These are phyloP conservation scores for Tetrahymena thermophila DNA, from an alignment of 73 alveolate species.

Conservation along the genomic window DNA sequence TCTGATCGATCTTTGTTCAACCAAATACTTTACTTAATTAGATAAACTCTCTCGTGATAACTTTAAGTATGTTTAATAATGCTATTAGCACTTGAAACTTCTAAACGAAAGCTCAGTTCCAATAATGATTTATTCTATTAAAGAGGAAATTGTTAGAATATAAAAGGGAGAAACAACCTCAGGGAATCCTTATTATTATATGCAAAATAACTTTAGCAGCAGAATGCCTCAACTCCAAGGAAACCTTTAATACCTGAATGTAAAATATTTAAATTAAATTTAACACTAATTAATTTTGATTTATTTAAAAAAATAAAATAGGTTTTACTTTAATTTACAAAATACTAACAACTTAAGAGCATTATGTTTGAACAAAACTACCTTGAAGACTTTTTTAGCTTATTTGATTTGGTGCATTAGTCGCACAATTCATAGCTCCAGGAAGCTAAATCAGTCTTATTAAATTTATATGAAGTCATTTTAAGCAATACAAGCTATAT, in stretches of 20 bases:
- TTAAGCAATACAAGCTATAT: not conserved
- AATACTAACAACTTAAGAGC: not conserved
- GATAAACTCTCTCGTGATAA: slow-evolving; percentile 61
- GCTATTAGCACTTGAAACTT: slow-evolving; percentile 43
- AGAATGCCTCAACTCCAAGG: not conserved
- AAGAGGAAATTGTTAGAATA: not conserved
- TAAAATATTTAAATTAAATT: not conserved
- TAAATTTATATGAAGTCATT: not conserved
- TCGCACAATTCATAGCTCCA: not conserved
- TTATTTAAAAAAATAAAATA: not conserved
- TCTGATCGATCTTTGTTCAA: slow-evolving; percentile 49
- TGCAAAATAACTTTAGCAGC: not conserved
- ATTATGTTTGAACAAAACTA: not conserved
- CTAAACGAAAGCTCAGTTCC: not conserved
- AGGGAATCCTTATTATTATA: not conserved
- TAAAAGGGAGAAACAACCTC: not conserved
- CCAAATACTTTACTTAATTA: slow-evolving; percentile 48
- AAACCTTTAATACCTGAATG: not conserved
- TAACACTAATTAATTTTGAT: not conserved
- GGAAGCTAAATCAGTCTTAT: not conserved
- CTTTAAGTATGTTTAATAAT: slow-evolving; percentile 57
- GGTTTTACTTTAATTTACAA: not conserved
- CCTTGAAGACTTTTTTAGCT: not conserved
- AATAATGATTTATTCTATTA: not conserved
- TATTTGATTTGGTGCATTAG: not conserved